These are phyloP conservation scores for Trypanosomatidae sp. DNA, from an alignment of 208 protist genomes.

Conservation along the genomic window DNA sequence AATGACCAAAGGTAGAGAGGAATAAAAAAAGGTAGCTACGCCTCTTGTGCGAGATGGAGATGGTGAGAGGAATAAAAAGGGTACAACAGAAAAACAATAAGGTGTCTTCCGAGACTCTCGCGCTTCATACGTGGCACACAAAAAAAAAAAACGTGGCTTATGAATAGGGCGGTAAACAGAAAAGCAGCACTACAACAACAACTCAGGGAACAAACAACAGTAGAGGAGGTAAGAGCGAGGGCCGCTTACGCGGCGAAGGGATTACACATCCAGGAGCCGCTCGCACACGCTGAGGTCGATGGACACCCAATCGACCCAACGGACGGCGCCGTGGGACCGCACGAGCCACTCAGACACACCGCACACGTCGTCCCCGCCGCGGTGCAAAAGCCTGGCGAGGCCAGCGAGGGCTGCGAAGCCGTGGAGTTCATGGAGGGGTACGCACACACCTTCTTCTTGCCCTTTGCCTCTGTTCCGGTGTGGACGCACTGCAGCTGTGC, in stretches of 20 bases:
- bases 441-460: constrained; percentile 14
- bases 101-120: no score
- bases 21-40: no score
- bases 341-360: constrained; percentile 25
- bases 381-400: constrained; percentile 34
- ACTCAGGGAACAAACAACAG: not conserved
- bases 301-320: constrained; percentile 13
- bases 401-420: not conserved
- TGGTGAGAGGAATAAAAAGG: no score
- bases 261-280: constrained; percentile 13
- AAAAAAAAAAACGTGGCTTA: no score
- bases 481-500: constrained; percentile 29
- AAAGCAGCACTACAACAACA: no score
- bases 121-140: no score
- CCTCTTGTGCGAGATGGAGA: no score
- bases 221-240: not conserved
- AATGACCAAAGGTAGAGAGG: no score
- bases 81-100: no score
- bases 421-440: constrained; percentile 3
- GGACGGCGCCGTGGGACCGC: not conserved
- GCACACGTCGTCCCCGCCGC: constrained; percentile 26
- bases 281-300: constrained; percentile 7
- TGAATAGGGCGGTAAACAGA: no score
- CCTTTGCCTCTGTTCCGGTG: not conserved
- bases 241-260: no score